These are phyloP conservation scores for Kazachstania taianensis DNA, from an alignment of 805 yeast genomes.

Conservation along the genomic window DNA sequence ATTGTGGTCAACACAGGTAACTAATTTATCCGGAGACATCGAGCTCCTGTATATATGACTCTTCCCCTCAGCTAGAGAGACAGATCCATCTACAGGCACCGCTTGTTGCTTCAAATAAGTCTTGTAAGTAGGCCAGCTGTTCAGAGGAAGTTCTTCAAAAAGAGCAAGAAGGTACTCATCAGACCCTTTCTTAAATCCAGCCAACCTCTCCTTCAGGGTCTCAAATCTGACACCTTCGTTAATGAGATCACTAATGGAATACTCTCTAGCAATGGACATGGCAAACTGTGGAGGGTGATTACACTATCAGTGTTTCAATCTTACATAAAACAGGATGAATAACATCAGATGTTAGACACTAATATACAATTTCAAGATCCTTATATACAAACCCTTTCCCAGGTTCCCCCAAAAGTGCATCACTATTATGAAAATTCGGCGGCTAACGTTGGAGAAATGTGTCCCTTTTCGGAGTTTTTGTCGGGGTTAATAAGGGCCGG, in stretches of 20 bases:
- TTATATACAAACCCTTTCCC: no score
- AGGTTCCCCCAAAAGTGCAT: no score
- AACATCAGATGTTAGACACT: no score
- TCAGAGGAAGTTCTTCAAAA: conserved; percentile 17
- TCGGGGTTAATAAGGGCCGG: no score
- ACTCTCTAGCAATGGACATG: conserved; percentile 3
- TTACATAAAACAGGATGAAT: no score
- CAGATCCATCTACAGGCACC: conserved; percentile 29
- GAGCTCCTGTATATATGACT: conserved; percentile 36
- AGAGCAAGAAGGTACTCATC: conserved; percentile 22
- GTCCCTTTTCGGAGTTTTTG: no score
- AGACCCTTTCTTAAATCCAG: conserved; percentile 15
- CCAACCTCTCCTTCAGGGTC: conserved; percentile 11
- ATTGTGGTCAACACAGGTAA: conserved; percentile 34
- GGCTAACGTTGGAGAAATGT: no score
- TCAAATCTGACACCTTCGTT: conserved; percentile 15
- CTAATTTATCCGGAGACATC: conserved; percentile 25
- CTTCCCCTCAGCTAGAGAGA: conserved; percentile 29
- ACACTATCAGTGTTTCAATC: no score
- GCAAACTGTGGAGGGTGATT: conserved; percentile 1
- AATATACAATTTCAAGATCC: no score
- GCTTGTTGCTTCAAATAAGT: conserved; percentile 27
- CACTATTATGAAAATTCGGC: no score
- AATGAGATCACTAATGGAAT: conserved; percentile 21
- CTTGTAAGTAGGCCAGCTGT: conserved; percentile 18